Evolutionary conservation across 257 asterid species (phyloP), one percentile per base, ranked within the genome.

Genomic region (Solanum chilense): DNA sequence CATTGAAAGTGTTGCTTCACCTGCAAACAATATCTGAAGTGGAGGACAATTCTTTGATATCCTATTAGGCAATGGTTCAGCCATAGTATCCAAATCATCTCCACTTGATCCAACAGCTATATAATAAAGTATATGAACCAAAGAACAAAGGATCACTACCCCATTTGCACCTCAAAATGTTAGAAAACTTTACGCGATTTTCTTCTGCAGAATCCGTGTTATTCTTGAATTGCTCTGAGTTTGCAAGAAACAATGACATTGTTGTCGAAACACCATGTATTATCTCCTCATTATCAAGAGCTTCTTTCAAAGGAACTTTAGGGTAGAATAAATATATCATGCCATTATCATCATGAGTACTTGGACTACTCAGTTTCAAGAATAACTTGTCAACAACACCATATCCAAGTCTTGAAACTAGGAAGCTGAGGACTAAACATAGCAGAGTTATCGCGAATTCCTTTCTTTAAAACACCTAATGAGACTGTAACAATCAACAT

Each of bases 351-450:
- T 85, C 88, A 77, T 77, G 41, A 3, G 7, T 82, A 77, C 64
- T 56, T 56, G 64, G 64, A 56, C 33, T n/a, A 14, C 85, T 87
- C 0, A 93, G 77, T 52, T 91, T 92, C 89, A 96, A 88, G 89
- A 96, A 96, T 11, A 95, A 93, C 94, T 95, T 95, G 91, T 95
- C 91, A 13, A 96, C 99, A 21, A 94, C 95, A 0, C 99, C 99
- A 45, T 90, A 95, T 0, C 99, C 99, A 13, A 96, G 94, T 87
- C 92, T 91, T 96, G n/a, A 82, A 91, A 74, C 21, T 31, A 6
- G 99, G 99, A 14, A 96, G 91, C 10, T 94, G 92, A 13, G 99
- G 98, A n/a, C 86, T 85, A 90, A 96, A 96, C 86, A 66, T 25
- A 66, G 73, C 35, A 66, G 35, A 66, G 35, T 66, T 29, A 27